Conservation (phyloP, 306 rosid species). For the Vigna mungo region DNA sequence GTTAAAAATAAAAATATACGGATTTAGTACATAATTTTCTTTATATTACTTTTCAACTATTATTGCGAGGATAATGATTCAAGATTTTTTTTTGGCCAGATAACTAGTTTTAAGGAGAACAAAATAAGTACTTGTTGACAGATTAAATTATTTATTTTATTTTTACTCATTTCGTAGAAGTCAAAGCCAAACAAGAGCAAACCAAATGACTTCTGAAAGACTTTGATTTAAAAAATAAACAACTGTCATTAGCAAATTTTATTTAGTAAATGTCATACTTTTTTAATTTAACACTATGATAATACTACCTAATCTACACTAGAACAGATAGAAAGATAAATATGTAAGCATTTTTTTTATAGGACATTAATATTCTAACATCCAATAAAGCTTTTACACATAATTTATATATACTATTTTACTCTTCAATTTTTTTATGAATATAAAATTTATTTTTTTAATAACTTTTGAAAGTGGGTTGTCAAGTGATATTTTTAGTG, state of each 20-base stretch:
- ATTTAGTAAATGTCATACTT: slow-evolving; percentile 1
- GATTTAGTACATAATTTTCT: not conserved
- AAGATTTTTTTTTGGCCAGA: too few species aligned
- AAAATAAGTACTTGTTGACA: not conserved
- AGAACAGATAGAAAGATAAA: not conserved
- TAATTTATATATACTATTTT: too few species aligned
- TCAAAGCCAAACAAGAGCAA: not conserved
- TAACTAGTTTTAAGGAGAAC: too few species aligned
- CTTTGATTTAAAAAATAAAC: not conserved
- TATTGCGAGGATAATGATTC: not conserved
- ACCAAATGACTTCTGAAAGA: not conserved
- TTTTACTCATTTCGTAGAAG: not conserved
- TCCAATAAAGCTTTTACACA: too few species aligned
- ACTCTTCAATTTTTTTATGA: too few species aligned
- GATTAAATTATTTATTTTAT: not conserved
- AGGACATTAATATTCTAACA: too few species aligned
- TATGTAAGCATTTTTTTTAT: not conserved
- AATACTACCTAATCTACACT: not conserved
- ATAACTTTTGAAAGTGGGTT: too few species aligned
- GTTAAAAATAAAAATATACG: not conserved
- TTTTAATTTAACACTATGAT: not conserved
- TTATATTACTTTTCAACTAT: not conserved
- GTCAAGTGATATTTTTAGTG: too few species aligned
- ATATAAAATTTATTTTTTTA: too few species aligned
- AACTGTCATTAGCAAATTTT: not conserved